Evolutionary conservation across 768 basidiomycete species (phyloP), one percentile per base, ranked within the genome.

Genomic region (Cyclocybe cylindracea): DNA sequence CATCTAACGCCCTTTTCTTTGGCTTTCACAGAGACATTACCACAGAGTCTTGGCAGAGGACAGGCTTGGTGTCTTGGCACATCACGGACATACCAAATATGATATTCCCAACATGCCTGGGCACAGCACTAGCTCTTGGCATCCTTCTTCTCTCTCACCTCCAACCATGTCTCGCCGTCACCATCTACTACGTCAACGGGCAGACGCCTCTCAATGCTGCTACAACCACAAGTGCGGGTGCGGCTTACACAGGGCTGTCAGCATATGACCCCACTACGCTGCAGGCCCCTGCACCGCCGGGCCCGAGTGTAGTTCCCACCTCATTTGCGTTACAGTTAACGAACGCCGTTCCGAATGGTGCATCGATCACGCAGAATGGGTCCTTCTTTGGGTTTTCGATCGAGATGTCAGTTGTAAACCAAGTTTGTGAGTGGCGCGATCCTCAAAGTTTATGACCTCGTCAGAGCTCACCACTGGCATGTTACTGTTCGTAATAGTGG

Each of bases 381-480:
- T 62, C 65, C 2, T 78, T 77, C 51, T 63, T 84, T 46, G 85
- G 85, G 0, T 86, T 86, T 54, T 79, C 77, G 1, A 73, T 87
- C 36, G 86, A 87, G 65, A 74, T 86, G 71, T 83, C 82, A 7
- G 80, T 86, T 6, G 75, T 78, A 4, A 79, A 79, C 54, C 78
- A 80, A 68, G 69, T 85, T 50, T 67, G 82, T 83, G 60, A 69
- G 80, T 78, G 7, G 4, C 10, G 29, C 18, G 41, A 32, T 18
- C 36, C n/a, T 9, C 24, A 3, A 24, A 24, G 5, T 0, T 24
- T 24, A 24, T 3, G 24, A 24, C 24, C 24, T 24, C 24, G 24
- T 24, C 24, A 24, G 24, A 33, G 7, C 5, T 14, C 11, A 9
- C 10, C 34, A 9, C n/a, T 13, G 29, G 16, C 35, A 24, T 16